phyloP scores from a whole-genome alignment of 805 yeast genomes.

The Yarrowia deformans region DNA sequence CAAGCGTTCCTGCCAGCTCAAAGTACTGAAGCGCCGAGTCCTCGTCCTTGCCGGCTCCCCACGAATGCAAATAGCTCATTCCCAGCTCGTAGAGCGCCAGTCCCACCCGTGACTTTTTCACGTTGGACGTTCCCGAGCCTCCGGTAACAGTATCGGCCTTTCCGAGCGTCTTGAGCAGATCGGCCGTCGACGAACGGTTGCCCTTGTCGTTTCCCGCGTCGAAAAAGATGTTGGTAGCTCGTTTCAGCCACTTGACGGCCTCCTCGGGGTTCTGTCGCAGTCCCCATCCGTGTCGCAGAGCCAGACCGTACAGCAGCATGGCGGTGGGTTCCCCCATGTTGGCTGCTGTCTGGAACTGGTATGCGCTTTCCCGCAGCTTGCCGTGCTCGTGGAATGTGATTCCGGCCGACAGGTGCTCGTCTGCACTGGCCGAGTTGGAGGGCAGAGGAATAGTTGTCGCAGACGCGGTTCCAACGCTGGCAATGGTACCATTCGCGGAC shows the following conservation, averaged over 20 bases:
- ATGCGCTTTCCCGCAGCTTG: conserved; percentile 70
- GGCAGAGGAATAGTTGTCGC: conserved; percentile 6
- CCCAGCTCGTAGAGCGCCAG: conserved; percentile 67
- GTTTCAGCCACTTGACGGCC: conserved; percentile 67
- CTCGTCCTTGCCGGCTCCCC: conserved; percentile 65
- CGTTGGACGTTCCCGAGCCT: conserved; percentile 23
- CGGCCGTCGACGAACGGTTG: conserved; percentile 38
- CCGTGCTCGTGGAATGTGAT: conserved; percentile 60
- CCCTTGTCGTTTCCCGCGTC: conserved; percentile 47
- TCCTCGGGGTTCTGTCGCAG: conserved; percentile 61
- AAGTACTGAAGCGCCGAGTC: conserved; percentile 63
- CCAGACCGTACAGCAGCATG: conserved; percentile 71
- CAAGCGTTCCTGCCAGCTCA: conserved; percentile 71
- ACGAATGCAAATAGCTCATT: conserved; percentile 61
- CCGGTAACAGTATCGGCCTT: conserved; percentile 29
- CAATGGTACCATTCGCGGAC: neutral
- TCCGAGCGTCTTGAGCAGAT: conserved; percentile 41
- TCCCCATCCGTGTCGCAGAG: conserved; percentile 74
- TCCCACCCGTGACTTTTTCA: conserved; percentile 46
- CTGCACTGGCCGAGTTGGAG: conserved; percentile 44
- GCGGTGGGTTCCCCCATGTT: conserved; percentile 68
- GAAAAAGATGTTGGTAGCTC: conserved; percentile 51
- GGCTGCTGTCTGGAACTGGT: conserved; percentile 71
- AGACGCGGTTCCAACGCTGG: neutral
- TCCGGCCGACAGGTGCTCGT: conserved; percentile 48